Evolutionary conservation across 2,329 filamentous ascomycete genomes (phyloP).

Genomic region (Eutypa lata): DNA sequence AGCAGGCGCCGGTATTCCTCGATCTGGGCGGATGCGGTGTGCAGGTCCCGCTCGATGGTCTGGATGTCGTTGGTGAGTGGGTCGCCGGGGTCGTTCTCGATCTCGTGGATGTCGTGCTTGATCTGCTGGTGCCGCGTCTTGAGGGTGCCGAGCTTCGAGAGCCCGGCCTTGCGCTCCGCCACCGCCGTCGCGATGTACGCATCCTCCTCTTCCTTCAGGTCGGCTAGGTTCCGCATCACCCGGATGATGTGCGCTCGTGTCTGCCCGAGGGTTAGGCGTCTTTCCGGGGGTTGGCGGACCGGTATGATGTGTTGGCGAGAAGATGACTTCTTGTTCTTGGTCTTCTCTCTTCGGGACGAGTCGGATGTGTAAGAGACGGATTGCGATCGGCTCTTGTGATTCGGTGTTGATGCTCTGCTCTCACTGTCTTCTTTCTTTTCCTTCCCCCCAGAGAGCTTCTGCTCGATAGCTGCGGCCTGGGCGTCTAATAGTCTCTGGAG

Average conservation of each 20-base stretch:
- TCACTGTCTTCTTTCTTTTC: constrained; percentile 31
- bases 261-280: constrained; percentile 54
- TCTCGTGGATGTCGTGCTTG: constrained; percentile 46
- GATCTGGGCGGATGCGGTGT: constrained; percentile 59
- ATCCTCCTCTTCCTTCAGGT: constrained; percentile 68
- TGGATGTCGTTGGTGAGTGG: constrained; percentile 60
- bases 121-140: constrained; percentile 48
- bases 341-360: constrained; percentile 10
- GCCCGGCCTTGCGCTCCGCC: constrained; percentile 51
- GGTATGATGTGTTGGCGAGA: constrained; percentile 44
- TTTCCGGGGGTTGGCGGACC: constrained; percentile 53
- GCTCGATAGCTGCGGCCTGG: constrained; percentile 51
- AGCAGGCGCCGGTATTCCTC: constrained; percentile 62
- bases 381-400: constrained; percentile 7
- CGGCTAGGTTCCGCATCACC: constrained; percentile 61
- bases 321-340: too few species aligned
- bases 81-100: constrained; percentile 55
- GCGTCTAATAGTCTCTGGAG: constrained; percentile 58
- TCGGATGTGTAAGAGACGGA: constrained; percentile 12
- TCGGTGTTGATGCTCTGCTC: neutral
- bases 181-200: constrained; percentile 56
- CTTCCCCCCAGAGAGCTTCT: constrained; percentile 27
- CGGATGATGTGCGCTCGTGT: constrained; percentile 64
- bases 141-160: constrained; percentile 55
- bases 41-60: constrained; percentile 54